Evolutionary conservation across 495 filamentous ascomycete genomes (phyloP), one percentile per base, ranked within the genome.

Genomic region (Penicillium soppii): DNA sequence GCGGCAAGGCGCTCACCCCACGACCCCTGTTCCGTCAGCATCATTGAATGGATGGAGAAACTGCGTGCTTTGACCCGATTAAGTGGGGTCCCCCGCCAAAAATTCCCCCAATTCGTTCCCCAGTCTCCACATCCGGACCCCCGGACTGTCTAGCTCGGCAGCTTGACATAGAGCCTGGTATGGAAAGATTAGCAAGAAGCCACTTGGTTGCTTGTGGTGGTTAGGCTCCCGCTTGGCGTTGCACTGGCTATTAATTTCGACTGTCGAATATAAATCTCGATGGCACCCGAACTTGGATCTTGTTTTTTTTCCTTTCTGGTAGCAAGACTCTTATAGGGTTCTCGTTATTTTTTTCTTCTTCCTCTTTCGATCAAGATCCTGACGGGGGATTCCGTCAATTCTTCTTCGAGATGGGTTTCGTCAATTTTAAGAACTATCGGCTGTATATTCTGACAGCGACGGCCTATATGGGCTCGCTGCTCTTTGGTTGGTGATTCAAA

Each of bases 401-500:
- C 19, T 26, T 16, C 38, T 43, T 35, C 57, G 54, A 43, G 20
- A 65, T 65, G 58, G 55, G 32, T 58, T 74, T 58, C 72, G 35
- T 49, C 36, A 40, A 49, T 16, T 40, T 79, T 56, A 74, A 79
- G 63, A 79, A 82, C 55, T 75, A 77, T 42, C 65, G 77, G 23
- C 75, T 80, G 22, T 82, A 82, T 57, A 57, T 82, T 43, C 73
- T 82, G 50, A 80, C 78, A 5, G 59, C 67, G 41, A 77, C 79
- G 50, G 77, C 77, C 60, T 80, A 80, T 52, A 58, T 77, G 58
- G 77, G 77, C 47, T 77, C 75, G 19, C 57, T 80, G 50, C 75
- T 80, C 15, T 80, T 82, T 35, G 78, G 77, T 81, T 10, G 19
- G 56, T 58, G 1, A 21, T 17, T 3, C 2, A 7, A 1, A 19